Base-by-base conservation (phyloP, 352 stramenopile genomes). In the Phytopythium vexans region DNA sequence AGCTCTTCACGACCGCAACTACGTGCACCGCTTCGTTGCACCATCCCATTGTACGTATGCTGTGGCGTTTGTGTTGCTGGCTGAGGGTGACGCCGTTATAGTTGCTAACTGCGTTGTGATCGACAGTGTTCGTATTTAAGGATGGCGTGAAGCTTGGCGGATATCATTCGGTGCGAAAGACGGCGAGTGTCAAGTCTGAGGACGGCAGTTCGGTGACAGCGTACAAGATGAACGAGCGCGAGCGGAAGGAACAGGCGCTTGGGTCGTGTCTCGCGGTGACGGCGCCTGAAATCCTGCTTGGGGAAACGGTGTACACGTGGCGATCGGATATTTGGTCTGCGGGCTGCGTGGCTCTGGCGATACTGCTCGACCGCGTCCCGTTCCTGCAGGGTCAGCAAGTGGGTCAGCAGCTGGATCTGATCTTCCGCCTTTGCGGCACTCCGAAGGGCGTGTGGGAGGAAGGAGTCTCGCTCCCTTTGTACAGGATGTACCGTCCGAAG, bases 21-120 rank as follows among this genome's bases (percentile, higher is more conserved):
- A 81, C 46, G 81, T 95, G 8, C 85, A 95, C 48, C 85, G 85
- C 3, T 90, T 83, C 34, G 64, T 95, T n/a, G 70, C 81, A 1
- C 70, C 66, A 6, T 81, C 66, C 2, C 79, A 94, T 56, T 52
- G 68, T 77, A 70, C 41, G 65, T 68, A 21, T 49, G 9, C 11
- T 6, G 11, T n/a, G 3, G 11, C 45, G 8, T 1, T 6, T 49
- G 41, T 32, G 15, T 27, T 7, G 10, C 15, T 54, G 32, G 31
- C 6, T 41, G 33, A 38, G 11, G 21, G 21, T 27, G 35, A 37
- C 55, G 36, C 10, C 1, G 27, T 52, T n/a, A 21, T 45, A n/a
- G 39, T 33, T 34, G 34, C 7, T 31, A 8, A 63, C 37, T 14
- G 9, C 2, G 42, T 51, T 41, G n/a, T n/a, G n/a, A 50, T 54